A percentile compares a stretch with the other conserved stretches of the same genome.
phyloP scores from a whole-genome alignment of 768 basidiomycete species.

The Lentinus brumalis region DNA sequence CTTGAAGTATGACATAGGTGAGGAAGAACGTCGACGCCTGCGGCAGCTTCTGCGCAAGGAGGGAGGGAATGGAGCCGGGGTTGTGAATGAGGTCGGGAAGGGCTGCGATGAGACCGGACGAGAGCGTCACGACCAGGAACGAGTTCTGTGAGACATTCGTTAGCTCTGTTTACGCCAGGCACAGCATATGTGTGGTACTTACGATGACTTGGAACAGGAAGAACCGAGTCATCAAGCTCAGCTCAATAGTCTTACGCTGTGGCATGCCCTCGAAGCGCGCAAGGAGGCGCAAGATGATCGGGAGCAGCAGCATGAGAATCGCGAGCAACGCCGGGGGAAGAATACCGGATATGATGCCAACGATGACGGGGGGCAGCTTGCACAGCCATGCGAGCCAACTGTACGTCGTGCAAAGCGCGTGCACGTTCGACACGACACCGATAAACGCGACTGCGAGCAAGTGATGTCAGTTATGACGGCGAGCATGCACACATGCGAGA shows the following conservation, averaged over 20 bases:
- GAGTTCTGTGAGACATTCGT: conserved; percentile 62
- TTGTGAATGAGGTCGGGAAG: conserved; percentile 63
- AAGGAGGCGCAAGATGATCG: conserved; percentile 79
- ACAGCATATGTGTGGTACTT: conserved; percentile 31
- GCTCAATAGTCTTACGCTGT: conserved; percentile 77
- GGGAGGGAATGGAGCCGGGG: conserved; percentile 66
- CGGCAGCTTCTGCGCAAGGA: conserved; percentile 81
- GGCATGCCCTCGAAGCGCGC: conserved; percentile 91
- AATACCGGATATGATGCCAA: conserved; percentile 89
- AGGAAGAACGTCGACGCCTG: conserved; percentile 88
- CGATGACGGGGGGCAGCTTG: conserved; percentile 57
- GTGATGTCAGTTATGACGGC: not conserved
- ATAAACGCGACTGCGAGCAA: conserved; percentile 49
- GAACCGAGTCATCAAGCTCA: conserved; percentile 89
- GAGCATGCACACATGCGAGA: not conserved
- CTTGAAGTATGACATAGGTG: conserved; percentile 79
- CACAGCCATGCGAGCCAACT: conserved; percentile 87
- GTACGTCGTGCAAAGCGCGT: conserved; percentile 61
- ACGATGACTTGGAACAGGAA: conserved; percentile 93
- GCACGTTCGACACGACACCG: conserved; percentile 82
- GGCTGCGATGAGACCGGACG: conserved; percentile 80
- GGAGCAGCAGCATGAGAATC: conserved; percentile 87
- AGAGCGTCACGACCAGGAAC: conserved; percentile 87
- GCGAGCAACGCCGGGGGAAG: conserved; percentile 86
- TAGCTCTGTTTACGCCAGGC: not conserved